phyloP scores from a whole-genome alignment of 2,329 filamentous ascomycete species.

The Cladophialophora yegresii region DNA sequence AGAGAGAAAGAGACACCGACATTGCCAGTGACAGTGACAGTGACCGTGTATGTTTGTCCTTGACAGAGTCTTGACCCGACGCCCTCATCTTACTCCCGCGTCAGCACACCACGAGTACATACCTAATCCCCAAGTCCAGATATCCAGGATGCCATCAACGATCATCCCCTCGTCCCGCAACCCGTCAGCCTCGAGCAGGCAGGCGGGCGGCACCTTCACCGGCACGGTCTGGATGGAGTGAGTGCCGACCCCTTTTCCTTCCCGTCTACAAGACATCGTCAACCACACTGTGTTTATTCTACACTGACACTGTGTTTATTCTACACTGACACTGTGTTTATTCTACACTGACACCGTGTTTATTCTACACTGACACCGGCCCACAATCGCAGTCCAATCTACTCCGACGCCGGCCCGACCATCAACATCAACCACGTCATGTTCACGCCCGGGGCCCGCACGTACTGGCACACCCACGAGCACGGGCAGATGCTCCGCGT shows the following conservation, averaged over 20 bases:
- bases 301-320: too few species aligned
- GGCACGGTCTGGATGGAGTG: slow-evolving; percentile 41
- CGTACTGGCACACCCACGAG: slow-evolving; percentile 51
- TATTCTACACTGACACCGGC: not conserved
- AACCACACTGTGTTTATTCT: too few species aligned
- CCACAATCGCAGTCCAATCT: slow-evolving; percentile 23
- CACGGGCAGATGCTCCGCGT: slow-evolving; percentile 50
- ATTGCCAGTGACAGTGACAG: too few species aligned
- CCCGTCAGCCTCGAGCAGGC: slow-evolving; percentile 12
- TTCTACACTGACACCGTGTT: too few species aligned
- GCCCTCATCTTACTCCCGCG: too few species aligned
- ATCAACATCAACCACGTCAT: slow-evolving; percentile 45
- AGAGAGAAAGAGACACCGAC: too few species aligned
- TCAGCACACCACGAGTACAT: too few species aligned
- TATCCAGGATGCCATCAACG: slow-evolving; percentile 23
- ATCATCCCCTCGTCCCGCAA: slow-evolving; percentile 25
- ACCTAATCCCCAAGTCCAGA: not conserved
- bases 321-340: too few species aligned
- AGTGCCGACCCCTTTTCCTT: not conserved
- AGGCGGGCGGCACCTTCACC: slow-evolving; percentile 36
- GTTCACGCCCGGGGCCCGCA: slow-evolving; percentile 49
- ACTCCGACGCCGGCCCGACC: slow-evolving; percentile 33
- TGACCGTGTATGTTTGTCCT: too few species aligned
- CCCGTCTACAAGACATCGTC: not conserved
- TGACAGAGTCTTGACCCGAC: too few species aligned